These are phyloP conservation scores for Phytophthora parvispora DNA, from an alignment of 352 stramenopile species.

Conservation along the genomic window DNA sequence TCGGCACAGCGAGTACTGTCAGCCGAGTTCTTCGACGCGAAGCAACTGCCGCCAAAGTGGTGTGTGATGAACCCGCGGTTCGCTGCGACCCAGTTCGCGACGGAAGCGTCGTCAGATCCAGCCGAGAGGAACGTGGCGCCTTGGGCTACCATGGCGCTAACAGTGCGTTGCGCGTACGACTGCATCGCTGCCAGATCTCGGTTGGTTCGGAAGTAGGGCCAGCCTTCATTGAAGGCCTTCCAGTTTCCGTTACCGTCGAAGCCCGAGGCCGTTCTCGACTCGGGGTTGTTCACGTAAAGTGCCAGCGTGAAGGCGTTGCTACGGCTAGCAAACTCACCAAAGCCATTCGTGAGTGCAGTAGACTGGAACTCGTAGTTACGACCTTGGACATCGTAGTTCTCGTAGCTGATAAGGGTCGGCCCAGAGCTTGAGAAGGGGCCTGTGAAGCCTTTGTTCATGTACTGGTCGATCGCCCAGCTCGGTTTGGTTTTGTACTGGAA, in stretches of 20 bases:
- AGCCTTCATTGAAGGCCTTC: constrained; percentile 47
- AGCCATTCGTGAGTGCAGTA: constrained; percentile 53
- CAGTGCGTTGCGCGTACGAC: constrained; percentile 47
- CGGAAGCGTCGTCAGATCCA: constrained; percentile 26
- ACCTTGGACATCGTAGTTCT: constrained; percentile 60
- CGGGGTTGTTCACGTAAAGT: constrained; percentile 76
- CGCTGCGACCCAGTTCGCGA: constrained; percentile 54
- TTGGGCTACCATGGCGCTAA: constrained; percentile 36
- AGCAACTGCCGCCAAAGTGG: constrained; percentile 80
- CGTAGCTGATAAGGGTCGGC: constrained; percentile 64
- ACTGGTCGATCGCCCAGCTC: constrained; percentile 54
- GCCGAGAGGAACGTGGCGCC: constrained; percentile 61
- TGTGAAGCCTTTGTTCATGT: constrained; percentile 46
- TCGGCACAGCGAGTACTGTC: constrained; percentile 68
- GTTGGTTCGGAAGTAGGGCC: constrained; percentile 44
- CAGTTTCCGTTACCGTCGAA: constrained; percentile 56
- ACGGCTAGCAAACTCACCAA: constrained; percentile 38
- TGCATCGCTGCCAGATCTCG: constrained; percentile 68
- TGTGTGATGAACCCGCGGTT: constrained; percentile 51
- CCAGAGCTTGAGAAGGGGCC: constrained; percentile 51
- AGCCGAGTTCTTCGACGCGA: constrained; percentile 48
- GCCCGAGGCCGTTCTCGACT: constrained; percentile 41
- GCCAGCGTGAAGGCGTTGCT: constrained; percentile 49
- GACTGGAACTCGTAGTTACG: constrained; percentile 69
- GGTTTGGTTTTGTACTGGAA: constrained; percentile 49